Base-by-base conservation (phyloP, 805 yeast species). In the Gaillardinia entomophila region DNA sequence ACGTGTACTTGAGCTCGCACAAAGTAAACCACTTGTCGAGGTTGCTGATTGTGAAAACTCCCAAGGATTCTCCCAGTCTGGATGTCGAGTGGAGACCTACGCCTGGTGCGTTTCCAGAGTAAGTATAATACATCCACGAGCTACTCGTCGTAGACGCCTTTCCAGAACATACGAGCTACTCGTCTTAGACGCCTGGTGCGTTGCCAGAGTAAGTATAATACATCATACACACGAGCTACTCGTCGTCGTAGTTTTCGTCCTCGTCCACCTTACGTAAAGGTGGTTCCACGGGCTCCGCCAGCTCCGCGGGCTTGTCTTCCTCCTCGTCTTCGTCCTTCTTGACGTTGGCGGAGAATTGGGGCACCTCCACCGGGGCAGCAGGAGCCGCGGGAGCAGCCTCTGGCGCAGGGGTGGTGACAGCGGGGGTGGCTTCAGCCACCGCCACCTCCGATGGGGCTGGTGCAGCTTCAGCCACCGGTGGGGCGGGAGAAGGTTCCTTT, bases 211-310 rank as follows among this genome's bases (percentile, higher is more conserved):
- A 10, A 10, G 10, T 19, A 19, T 10, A 19, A 19, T 6, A 19
- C 10, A 19, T 19, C 15, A 25, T 25, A 8, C 4, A 24, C 17
- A 4, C 5, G 17, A 17, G 19, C 41, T 44, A 55, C 32, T 66
- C 69, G 32, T 66, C 72, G 37, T 66, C 72, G 43, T 66, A 66
- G 42, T 66, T 55, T 43, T 66, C 72, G 37, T 66, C 72, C 41
- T 66, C 72, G 26, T 66, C 69, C 17, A 66, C 66, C 30, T 58
- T 60, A 38, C 72, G 52, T 59, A 66, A 48, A 12, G 72, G 72
- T 17, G 72, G 70, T 35, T 66, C 72, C 12, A 56, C 59, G 2
- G 56, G 53, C 32, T 56, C 67, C 6, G 31, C 32, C 13, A 41
- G 42, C 27, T 42, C 43, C 15, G 46, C 50, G 14, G 48, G 55